Evolutionary conservation across 2,329 filamentous ascomycete species (phyloP).

Genomic region (Paecilomyces niveus): DNA sequence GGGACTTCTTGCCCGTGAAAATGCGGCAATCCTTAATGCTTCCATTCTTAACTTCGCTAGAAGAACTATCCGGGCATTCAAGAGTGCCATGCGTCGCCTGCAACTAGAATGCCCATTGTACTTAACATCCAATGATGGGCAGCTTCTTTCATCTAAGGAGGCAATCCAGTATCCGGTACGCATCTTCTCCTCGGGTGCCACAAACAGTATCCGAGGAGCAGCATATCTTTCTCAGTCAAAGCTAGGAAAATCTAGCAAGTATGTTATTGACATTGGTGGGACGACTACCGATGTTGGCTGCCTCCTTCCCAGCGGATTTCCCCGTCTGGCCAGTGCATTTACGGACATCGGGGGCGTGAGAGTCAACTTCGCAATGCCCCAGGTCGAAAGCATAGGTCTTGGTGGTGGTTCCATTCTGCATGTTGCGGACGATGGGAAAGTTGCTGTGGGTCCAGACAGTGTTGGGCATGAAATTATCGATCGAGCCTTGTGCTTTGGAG

Average conservation of each 20-base stretch:
- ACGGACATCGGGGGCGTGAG: conserved; percentile 56
- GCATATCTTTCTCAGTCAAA: conserved; percentile 46
- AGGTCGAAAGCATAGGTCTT: conserved; percentile 50
- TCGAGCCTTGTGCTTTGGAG: conserved; percentile 52
- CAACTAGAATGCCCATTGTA: conserved; percentile 50
- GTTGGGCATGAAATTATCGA: conserved; percentile 52
- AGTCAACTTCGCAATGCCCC: conserved; percentile 55
- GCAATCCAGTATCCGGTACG: conserved; percentile 53
- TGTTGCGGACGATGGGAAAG: conserved; percentile 21
- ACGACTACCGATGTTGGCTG: conserved; percentile 60
- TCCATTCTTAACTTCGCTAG: conserved; percentile 53
- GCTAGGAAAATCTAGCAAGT: conserved; percentile 23
- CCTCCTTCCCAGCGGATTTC: conserved; percentile 55
- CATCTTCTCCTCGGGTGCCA: conserved; percentile 57
- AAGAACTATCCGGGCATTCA: conserved; percentile 51
- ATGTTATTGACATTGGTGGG: conserved; percentile 59
- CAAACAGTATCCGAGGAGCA: conserved; percentile 57
- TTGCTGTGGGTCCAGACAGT: conserved; percentile 55
- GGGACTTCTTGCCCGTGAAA: conserved; percentile 52
- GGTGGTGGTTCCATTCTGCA: conserved; percentile 47
- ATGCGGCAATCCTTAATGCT: conserved; percentile 58
- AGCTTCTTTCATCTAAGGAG: conserved; percentile 47
- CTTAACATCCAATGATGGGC: conserved; percentile 59
- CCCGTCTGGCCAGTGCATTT: conserved; percentile 56
- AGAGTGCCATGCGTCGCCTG: conserved; percentile 44